A percentile compares a stretch with the other conserved stretches of the same genome.
Evolutionary conservation across 768 basidiomycete genomes (phyloP).

Genomic region (Hypholoma fasciculare): DNA sequence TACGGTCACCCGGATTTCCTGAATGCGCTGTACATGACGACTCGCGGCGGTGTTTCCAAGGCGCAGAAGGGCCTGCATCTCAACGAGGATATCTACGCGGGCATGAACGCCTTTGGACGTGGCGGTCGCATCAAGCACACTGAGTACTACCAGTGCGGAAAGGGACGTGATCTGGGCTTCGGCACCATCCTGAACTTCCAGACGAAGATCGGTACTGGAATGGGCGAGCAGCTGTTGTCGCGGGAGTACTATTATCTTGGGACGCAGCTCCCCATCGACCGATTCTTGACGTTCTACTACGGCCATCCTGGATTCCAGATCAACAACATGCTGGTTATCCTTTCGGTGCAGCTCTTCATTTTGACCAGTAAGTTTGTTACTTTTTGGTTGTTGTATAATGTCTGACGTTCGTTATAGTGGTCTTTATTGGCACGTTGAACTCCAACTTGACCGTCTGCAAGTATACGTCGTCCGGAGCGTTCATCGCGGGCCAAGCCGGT

Average conservation of each 20-base stretch:
- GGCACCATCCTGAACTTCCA: constrained; percentile 99
- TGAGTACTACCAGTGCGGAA: constrained; percentile 99
- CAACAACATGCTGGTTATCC: constrained; percentile 98
- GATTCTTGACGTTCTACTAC: constrained; percentile 99
- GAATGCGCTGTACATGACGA: constrained; percentile 96
- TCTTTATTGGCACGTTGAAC: constrained; percentile 93
- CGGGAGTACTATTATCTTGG: constrained; percentile 99
- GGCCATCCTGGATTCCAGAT: constrained; percentile 99
- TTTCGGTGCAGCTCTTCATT: constrained; percentile 95
- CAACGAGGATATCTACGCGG: constrained; percentile 99
- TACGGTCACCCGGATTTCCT: constrained; percentile 99
- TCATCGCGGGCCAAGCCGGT: constrained; percentile 77
- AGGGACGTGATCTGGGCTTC: constrained; percentile 98
- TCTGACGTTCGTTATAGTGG: constrained; percentile 53
- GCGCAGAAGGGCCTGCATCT: constrained; percentile 99
- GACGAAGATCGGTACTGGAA: constrained; percentile 99
- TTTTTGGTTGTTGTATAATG: not conserved
- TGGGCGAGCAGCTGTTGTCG: constrained; percentile 99
- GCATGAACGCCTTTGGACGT: constrained; percentile 97
- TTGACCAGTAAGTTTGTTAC: constrained; percentile 67
- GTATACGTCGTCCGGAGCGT: constrained; percentile 71
- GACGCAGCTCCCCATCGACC: constrained; percentile 95
- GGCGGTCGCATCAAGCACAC: constrained; percentile 98
- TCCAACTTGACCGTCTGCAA: constrained; percentile 77
- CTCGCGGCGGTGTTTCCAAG: constrained; percentile 97